Percentiles rank a stretch among this genome's conserved stretches.
phyloP scores from a whole-genome alignment of 805 yeast genomes.

The Cyberlindnera xylosilytica region DNA sequence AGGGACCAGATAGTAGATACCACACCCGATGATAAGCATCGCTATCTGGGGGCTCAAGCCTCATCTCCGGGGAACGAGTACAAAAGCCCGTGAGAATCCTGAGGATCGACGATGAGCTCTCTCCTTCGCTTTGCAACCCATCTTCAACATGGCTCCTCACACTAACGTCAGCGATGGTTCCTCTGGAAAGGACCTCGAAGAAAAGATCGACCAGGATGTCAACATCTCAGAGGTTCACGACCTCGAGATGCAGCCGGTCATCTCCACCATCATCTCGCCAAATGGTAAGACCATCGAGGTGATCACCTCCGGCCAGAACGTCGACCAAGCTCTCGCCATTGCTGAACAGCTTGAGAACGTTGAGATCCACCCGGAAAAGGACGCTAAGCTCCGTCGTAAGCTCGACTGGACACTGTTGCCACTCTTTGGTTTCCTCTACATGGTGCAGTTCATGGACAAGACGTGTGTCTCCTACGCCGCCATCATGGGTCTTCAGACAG shows the following conservation, averaged over 20 bases:
- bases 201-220: slow-evolving; percentile 12
- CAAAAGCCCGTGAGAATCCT: too few species aligned
- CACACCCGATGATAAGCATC: too few species aligned
- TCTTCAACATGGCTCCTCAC: background rate
- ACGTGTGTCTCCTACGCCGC: slow-evolving; percentile 40
- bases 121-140: too few species aligned
- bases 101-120: too few species aligned
- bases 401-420: slow-evolving; percentile 40
- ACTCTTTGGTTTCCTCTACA: slow-evolving; percentile 23
- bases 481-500: slow-evolving; percentile 40
- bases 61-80: too few species aligned
- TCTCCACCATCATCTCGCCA: slow-evolving; percentile 15
- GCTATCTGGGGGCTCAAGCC: too few species aligned
- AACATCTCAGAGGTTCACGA: slow-evolving; percentile 5
- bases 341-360: slow-evolving; percentile 14
- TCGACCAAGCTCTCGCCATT: slow-evolving; percentile 12
- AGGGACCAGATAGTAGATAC: too few species aligned
- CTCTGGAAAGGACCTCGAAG: background rate
- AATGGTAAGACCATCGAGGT: slow-evolving; percentile 11
- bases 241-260: slow-evolving; percentile 12
- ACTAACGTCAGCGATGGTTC: background rate
- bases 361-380: slow-evolving; percentile 27
- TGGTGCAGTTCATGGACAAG: slow-evolving; percentile 41
- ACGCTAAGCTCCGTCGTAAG: slow-evolving; percentile 33
- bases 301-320: slow-evolving; percentile 20